Base-by-base conservation (phyloP, 1,284 basidiomycete species). In the Cutaneotrichosporon cyanovorans region DNA sequence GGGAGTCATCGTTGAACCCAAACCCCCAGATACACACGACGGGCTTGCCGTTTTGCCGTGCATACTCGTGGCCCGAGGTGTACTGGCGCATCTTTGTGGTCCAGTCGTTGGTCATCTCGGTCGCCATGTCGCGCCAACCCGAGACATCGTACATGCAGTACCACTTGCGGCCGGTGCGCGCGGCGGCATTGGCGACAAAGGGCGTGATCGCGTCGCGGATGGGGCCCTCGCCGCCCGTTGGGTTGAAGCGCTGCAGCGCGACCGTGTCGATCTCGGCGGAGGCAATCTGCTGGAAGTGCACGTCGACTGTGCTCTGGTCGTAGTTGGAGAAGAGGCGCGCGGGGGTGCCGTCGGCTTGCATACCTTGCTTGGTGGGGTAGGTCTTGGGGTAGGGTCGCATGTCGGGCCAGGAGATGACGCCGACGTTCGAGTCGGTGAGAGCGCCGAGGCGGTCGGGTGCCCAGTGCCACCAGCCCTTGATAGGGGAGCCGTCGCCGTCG, bases 161-260 rank as follows among this genome's bases (percentile, higher is more conserved):
- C 48, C 48, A 54, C 43, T 54, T 54, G 30, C 40, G 42, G 11
- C 48, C 48, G 4, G 46, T 40, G 20, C 39, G 37, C 18, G 36
- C 28, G 6, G 53, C 42, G 2, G 53, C 53, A 16, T 40, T 37
- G 30, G 22, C 28, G 7, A 54, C 43, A 15, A 42, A 34, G 36
- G 42, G 42, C 3, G 48, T 48, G 21, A 43, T 34, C 3, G 15
- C 48, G 37, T 54, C 41, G 34, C 53, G 53, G 11, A 50, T 39
- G 2, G 53, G 53, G 3, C 53, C 53, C 38, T 54, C 53, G 19
- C 40, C 46, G 5, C 49, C 46, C 19, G 35, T 39, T 6, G 53
- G 53, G 37, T 51, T 50, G 53, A 54, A 54, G 37, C 53, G 48
- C 48, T 54, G 53, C 30, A 54, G 46, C n/a, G 53, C 53, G 12